These are phyloP conservation scores for Zanthoxylum bungeanum DNA, from an alignment of 345 rosid genomes.

Conservation along the genomic window DNA sequence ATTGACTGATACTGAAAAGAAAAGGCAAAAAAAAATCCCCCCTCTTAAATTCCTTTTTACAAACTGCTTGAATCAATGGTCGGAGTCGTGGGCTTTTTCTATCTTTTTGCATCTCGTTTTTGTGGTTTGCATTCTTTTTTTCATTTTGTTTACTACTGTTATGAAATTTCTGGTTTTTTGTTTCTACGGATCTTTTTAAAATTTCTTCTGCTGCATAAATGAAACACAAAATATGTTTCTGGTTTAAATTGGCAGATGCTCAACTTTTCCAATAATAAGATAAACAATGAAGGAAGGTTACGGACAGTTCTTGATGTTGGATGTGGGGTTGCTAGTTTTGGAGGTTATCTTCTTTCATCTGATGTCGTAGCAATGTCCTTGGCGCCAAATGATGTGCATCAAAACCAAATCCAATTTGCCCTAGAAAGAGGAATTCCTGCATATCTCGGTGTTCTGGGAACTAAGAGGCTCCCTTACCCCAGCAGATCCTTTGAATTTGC, in stretches of 20 bases:
- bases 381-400: slow-evolving; percentile 99
- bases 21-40: too few species aligned
- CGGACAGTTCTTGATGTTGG: slow-evolving; percentile 98
- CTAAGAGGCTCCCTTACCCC: slow-evolving; percentile 96
- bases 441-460: slow-evolving; percentile 94
- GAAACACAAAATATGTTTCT: slow-evolving; percentile 9
- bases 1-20: too few species aligned
- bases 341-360: slow-evolving; percentile 88
- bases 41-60: slow-evolving; percentile 2
- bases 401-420: slow-evolving; percentile 99
- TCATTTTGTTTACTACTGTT: slow-evolving; percentile 2
- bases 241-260: slow-evolving; percentile 76
- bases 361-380: slow-evolving; percentile 83
- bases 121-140: not conserved
- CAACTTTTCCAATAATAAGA: slow-evolving; percentile 61
- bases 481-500: slow-evolving; percentile 98
- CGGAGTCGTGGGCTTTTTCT: not conserved
- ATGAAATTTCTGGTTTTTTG: not conserved
- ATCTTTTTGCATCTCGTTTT: not conserved
- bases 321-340: slow-evolving; percentile 99
- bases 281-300: slow-evolving; percentile 73
- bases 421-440: slow-evolving; percentile 99
- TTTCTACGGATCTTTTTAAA: not conserved
- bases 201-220: slow-evolving; percentile 2
- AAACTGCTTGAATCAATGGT: not conserved